Conservation (phyloP, 2,329 filamentous ascomycete species). For the Drechslerella stenobrocha region DNA sequence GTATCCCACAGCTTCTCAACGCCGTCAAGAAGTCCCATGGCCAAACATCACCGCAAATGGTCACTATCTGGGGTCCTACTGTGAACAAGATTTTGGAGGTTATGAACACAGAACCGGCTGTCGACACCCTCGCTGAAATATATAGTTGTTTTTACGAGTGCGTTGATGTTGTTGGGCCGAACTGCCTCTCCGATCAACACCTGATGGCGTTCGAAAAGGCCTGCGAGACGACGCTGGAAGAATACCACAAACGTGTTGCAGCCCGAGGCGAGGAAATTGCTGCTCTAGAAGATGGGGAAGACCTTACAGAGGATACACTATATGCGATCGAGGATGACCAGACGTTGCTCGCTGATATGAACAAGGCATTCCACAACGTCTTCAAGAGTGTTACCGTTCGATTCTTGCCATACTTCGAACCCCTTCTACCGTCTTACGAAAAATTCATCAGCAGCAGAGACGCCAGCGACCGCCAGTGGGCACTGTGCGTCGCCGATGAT, state of each 20-base stretch:
- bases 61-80: slow-evolving; percentile 79
- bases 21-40: slow-evolving; percentile 93
- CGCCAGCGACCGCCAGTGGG: slow-evolving; percentile 94
- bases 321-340: slow-evolving; percentile 97
- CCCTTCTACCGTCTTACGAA: slow-evolving; percentile 80
- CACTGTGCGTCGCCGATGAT: slow-evolving; percentile 98
- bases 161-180: slow-evolving; percentile 86
- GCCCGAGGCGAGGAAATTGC: slow-evolving; percentile 81
- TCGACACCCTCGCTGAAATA: slow-evolving; percentile 97
- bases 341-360: slow-evolving; percentile 96
- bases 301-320: slow-evolving; percentile 81
- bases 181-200: slow-evolving; percentile 74
- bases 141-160: slow-evolving; percentile 99
- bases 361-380: slow-evolving; percentile 98
- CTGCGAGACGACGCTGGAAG: slow-evolving; percentile 80
- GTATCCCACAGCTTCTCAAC: slow-evolving; percentile 88
- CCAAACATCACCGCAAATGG: slow-evolving; percentile 74
- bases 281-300: slow-evolving; percentile 84
- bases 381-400: slow-evolving; percentile 91
- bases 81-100: slow-evolving; percentile 92
- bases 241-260: slow-evolving; percentile 86
- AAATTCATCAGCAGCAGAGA: slow-evolving; percentile 79
- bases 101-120: slow-evolving; percentile 80
- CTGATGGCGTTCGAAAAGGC: slow-evolving; percentile 87
- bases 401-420: slow-evolving; percentile 88